Percentiles rank a stretch among this genome's conserved stretches.
phyloP scores from a whole-genome alignment of 2,329 filamentous ascomycete genomes.

The Byssoonygena ceratinophila region DNA sequence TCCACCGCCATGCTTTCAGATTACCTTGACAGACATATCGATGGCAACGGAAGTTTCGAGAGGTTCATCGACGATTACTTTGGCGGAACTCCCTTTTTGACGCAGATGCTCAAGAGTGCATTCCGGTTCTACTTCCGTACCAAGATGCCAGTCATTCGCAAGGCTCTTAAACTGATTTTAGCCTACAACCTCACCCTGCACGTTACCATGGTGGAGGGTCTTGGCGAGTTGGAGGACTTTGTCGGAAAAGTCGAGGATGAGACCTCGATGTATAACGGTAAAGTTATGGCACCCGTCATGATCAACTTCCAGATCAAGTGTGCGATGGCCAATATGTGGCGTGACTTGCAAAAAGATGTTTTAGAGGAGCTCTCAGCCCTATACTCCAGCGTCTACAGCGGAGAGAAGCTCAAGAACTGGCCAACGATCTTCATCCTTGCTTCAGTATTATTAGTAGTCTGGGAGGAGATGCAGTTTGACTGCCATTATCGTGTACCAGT shows the following conservation, averaged over 20 bases:
- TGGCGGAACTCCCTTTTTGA: constrained; percentile 87
- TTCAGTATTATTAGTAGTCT: constrained; percentile 82
- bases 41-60: constrained; percentile 80
- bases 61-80: constrained; percentile 93
- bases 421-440: constrained; percentile 97
- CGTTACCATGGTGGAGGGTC: constrained; percentile 85
- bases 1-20: constrained; percentile 70
- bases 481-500: constrained; percentile 82
- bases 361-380: constrained; percentile 83
- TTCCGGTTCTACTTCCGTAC: constrained; percentile 88
- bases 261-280: constrained; percentile 76
- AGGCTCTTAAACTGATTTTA: constrained; percentile 86
- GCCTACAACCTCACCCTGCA: constrained; percentile 93
- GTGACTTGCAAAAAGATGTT: constrained; percentile 90
- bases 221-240: constrained; percentile 58
- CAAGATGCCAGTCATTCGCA: constrained; percentile 79
- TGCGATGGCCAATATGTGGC: constrained; percentile 95
- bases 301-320: constrained; percentile 99
- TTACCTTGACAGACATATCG: constrained; percentile 91
- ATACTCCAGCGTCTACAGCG: constrained; percentile 96
- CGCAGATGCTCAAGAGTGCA: constrained; percentile 89
- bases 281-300: constrained; percentile 90
- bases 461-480: constrained; percentile 99
- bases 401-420: constrained; percentile 97
- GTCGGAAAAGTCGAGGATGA: constrained; percentile 78